These are phyloP conservation scores for Thalassiosira profunda DNA, from an alignment of 108 stramenopile genomes.

Conservation along the genomic window DNA sequence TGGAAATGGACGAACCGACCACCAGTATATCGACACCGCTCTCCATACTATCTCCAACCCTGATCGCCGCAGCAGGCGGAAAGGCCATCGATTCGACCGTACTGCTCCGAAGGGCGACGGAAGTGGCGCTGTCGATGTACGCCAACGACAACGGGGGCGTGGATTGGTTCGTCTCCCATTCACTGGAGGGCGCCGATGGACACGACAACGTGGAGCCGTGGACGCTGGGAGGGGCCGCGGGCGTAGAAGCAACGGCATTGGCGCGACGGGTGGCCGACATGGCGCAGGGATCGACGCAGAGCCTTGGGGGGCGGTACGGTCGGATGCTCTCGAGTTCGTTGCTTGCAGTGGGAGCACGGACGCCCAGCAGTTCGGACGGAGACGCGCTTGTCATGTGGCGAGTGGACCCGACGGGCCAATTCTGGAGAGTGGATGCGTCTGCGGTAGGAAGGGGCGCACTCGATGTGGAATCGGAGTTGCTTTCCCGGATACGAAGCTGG, in stretches of 20 bases:
- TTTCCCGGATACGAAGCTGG: conserved; percentile 22
- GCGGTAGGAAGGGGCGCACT: conserved; percentile 63
- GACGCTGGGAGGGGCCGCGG: conserved; percentile 28
- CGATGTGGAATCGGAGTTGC: conserved; percentile 46
- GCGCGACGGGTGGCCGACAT: conserved; percentile 69
- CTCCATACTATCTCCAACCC: conserved; percentile 41
- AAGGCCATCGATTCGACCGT: conserved; percentile 60
- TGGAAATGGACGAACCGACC: conserved; percentile 33
- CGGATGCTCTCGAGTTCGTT: conserved; percentile 59
- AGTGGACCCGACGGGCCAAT: conserved; percentile 86
- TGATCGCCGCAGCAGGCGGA: conserved; percentile 63
- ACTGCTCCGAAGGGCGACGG: conserved; percentile 39
- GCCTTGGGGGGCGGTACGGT: conserved; percentile 38
- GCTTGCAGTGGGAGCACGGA: conserved; percentile 50
- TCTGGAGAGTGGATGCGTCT: conserved; percentile 74
- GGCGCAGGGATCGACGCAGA: conserved; percentile 74
- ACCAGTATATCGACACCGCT: conserved; percentile 23
- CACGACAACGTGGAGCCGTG: background rate
- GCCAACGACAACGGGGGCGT: conserved; percentile 44
- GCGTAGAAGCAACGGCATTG: conserved; percentile 34
- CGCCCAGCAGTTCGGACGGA: background rate
- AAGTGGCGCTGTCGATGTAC: conserved; percentile 39
- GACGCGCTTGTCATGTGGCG: conserved; percentile 55
- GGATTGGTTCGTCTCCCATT: conserved; percentile 44
- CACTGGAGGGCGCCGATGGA: conserved; percentile 24